Evolutionary conservation across 768 basidiomycete species (phyloP).

Genomic region (Suillus subalutaceus): DNA sequence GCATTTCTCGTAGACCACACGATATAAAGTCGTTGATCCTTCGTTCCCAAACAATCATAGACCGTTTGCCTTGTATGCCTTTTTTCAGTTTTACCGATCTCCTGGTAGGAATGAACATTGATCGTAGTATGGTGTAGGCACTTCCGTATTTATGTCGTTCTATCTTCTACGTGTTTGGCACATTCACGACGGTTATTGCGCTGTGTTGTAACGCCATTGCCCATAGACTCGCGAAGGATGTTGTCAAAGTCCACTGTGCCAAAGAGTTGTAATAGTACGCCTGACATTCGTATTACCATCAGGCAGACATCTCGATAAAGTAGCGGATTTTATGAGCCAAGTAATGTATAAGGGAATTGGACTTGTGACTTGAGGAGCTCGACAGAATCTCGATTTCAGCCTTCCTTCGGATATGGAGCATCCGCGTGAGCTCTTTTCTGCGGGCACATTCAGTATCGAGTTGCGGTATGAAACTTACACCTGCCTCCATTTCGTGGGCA

Average conservation of each 20-base stretch:
- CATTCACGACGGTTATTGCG: background rate
- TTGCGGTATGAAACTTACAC: slow-evolving; percentile 14
- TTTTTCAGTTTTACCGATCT: background rate
- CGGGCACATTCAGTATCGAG: slow-evolving; percentile 2
- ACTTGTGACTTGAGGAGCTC: slow-evolving; percentile 14
- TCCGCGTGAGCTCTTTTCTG: slow-evolving; percentile 80
- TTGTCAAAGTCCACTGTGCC: no score
- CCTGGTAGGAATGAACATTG: background rate
- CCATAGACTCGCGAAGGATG: background rate
- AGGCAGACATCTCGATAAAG: slow-evolving; percentile 30
- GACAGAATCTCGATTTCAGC: slow-evolving; percentile 86
- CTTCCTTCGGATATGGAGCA: slow-evolving; percentile 83
- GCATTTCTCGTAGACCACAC: background rate
- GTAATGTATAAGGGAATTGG: slow-evolving; percentile 27
- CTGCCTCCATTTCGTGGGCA: slow-evolving; percentile 74
- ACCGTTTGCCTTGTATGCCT: background rate
- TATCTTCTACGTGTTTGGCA: background rate
- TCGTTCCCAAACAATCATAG: background rate
- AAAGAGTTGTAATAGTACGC: background rate
- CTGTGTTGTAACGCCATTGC: background rate
- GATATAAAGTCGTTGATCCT: background rate
- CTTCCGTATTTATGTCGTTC: background rate
- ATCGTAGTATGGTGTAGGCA: background rate
- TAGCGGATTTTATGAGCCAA: slow-evolving; percentile 29
- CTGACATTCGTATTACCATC: background rate